Percentiles rank a stretch among this genome's conserved stretches.
Conservation (phyloP, 2,329 filamentous ascomycete genomes). For the Ophiobolus disseminans region DNA sequence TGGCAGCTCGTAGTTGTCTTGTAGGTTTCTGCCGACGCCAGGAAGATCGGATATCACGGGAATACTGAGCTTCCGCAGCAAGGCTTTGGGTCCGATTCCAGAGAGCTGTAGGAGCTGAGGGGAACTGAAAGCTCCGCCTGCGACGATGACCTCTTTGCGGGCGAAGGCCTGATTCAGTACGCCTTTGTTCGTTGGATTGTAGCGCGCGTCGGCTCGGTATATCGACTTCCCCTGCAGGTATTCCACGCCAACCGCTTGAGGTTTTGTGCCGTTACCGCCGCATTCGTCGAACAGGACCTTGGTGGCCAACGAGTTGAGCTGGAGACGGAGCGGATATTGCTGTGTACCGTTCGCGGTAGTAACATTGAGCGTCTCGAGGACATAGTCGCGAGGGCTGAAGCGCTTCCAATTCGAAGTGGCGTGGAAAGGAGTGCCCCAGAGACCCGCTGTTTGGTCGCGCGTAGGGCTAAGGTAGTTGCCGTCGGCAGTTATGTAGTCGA, state of each 20-base stretch:
- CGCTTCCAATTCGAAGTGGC: constrained; percentile 22
- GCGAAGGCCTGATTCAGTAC: constrained; percentile 22
- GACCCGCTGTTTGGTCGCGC: constrained; percentile 41
- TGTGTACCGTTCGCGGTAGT: constrained; percentile 13
- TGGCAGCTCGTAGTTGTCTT: constrained; percentile 45
- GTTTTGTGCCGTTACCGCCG: constrained; percentile 21
- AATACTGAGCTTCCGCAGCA: constrained; percentile 62
- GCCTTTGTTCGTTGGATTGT: constrained; percentile 19
- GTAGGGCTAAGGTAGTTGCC: constrained; percentile 19
- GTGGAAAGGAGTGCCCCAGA: constrained; percentile 47
- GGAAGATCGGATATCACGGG: constrained; percentile 58
- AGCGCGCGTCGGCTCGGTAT: constrained; percentile 53
- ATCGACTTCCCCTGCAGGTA: constrained; percentile 50
- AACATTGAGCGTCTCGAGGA: constrained; percentile 15
- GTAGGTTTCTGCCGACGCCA: constrained; percentile 28
- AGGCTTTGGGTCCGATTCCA: constrained; percentile 63
- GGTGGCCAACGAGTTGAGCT: constrained; percentile 49
- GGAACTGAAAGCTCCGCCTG: constrained; percentile 63
- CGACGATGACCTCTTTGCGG: constrained; percentile 26
- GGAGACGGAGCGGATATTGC: constrained; percentile 28
- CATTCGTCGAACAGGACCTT: constrained; percentile 48
- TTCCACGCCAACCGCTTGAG: constrained; percentile 53
- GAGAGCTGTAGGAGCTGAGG: constrained; percentile 69
- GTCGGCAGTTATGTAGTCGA: constrained; percentile 24
- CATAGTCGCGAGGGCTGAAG: constrained; percentile 23